phyloP scores from a whole-genome alignment of 2,329 filamentous ascomycete genomes.

The Alternaria solani region DNA sequence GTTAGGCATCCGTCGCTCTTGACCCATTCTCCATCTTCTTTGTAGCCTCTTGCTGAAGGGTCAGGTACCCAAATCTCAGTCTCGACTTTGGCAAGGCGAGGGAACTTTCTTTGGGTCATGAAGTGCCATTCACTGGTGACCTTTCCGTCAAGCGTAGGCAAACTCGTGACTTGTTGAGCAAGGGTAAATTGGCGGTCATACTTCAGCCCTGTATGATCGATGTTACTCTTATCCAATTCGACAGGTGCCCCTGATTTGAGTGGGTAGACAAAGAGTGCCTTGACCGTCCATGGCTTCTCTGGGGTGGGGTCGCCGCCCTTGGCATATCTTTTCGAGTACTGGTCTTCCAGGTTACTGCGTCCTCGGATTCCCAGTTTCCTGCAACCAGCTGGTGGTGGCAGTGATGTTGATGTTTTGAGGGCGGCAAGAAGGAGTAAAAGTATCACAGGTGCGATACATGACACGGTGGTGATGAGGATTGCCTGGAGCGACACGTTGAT shows the following conservation, averaged over 20 bases:
- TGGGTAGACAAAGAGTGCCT: slow-evolving; percentile 81
- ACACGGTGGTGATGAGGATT: slow-evolving; percentile 23
- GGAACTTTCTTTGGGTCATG: slow-evolving; percentile 73
- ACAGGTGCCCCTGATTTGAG: slow-evolving; percentile 83
- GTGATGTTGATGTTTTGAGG: slow-evolving; percentile 29
- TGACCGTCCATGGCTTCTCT: slow-evolving; percentile 56
- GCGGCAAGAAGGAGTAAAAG: slow-evolving; percentile 35
- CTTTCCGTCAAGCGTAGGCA: slow-evolving; percentile 55
- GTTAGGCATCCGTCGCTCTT: slow-evolving; percentile 69
- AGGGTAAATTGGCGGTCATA: slow-evolving; percentile 87
- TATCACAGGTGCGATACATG: slow-evolving; percentile 30
- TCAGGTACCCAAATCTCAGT: slow-evolving; percentile 76
- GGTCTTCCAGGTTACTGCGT: slow-evolving; percentile 64
- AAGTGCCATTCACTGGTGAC: slow-evolving; percentile 68
- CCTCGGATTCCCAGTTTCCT: slow-evolving; percentile 60
- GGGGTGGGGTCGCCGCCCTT: slow-evolving; percentile 36
- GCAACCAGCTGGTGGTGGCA: slow-evolving; percentile 56
- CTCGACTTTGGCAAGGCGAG: slow-evolving; percentile 73
- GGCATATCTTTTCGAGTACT: slow-evolving; percentile 62
- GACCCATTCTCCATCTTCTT: slow-evolving; percentile 58
- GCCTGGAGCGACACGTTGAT: slow-evolving; percentile 26
- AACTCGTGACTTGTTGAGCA: slow-evolving; percentile 65
- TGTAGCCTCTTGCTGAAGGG: slow-evolving; percentile 62
- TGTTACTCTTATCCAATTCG: slow-evolving; percentile 70
- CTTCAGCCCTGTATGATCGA: slow-evolving; percentile 73